Evolutionary conservation across 1,284 basidiomycete genomes (phyloP).

Genomic region (Irpex sp.): DNA sequence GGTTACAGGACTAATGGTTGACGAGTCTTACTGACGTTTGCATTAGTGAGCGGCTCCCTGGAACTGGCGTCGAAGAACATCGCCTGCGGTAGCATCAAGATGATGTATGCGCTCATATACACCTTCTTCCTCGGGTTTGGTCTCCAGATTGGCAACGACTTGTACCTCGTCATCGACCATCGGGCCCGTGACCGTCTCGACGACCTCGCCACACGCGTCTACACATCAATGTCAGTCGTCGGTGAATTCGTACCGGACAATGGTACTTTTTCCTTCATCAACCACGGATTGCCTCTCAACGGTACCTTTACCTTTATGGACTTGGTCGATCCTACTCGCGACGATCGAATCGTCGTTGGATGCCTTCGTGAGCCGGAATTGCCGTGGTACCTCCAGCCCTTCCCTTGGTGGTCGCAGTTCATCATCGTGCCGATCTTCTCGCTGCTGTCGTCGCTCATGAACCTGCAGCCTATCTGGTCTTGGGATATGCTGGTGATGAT

Average conservation of each 20-base stretch:
- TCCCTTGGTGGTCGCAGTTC: conserved; percentile 76
- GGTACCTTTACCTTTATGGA: conserved; percentile 71
- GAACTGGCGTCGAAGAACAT: conserved; percentile 89
- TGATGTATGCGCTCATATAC: conserved; percentile 89
- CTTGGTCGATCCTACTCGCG: conserved; percentile 38
- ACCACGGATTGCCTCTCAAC: conserved; percentile 35
- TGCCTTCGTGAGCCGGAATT: conserved; percentile 66
- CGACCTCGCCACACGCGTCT: conserved; percentile 42
- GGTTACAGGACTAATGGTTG: not conserved
- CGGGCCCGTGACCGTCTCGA: conserved; percentile 50
- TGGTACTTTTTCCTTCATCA: conserved; percentile 30
- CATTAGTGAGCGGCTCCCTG: conserved; percentile 76
- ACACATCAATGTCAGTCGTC: not conserved
- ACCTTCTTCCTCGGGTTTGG: conserved; percentile 89
- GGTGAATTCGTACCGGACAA: not conserved
- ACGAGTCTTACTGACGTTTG: conserved; percentile 14
- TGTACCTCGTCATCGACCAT: conserved; percentile 77
- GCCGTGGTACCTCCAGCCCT: conserved; percentile 77
- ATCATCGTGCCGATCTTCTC: conserved; percentile 84
- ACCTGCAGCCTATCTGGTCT: conserved; percentile 66
- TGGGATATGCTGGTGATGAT: conserved; percentile 82
- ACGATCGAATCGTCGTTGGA: conserved; percentile 51
- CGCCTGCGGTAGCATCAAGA: conserved; percentile 83
- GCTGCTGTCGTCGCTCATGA: conserved; percentile 67
- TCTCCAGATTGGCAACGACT: conserved; percentile 83